These are phyloP conservation scores for Pythium coloratum DNA, from an alignment of 352 stramenopile species.

Conservation along the genomic window DNA sequence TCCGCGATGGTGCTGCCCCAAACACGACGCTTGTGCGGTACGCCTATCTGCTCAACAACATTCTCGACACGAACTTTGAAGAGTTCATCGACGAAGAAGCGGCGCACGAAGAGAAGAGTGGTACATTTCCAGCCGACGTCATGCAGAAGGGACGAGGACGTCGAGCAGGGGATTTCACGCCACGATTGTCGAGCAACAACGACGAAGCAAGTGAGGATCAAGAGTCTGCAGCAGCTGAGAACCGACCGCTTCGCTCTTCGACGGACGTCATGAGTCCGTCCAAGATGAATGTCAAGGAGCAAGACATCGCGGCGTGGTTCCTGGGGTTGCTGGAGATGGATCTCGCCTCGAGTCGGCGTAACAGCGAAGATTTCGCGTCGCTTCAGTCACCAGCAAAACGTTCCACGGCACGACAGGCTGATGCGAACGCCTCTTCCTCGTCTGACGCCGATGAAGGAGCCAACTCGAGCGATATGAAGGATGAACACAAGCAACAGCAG, in stretches of 20 bases:
- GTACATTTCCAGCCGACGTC: background rate
- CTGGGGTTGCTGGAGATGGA: constrained; percentile 65
- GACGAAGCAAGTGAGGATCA: constrained; percentile 8
- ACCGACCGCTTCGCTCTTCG: background rate
- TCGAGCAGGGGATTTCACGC: background rate
- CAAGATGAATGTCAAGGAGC: constrained; percentile 49
- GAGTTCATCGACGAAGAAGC: constrained; percentile 38
- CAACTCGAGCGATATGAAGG: background rate
- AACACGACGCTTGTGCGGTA: constrained; percentile 74
- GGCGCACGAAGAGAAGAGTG: background rate
- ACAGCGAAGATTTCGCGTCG: constrained; percentile 27
- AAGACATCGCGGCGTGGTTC: constrained; percentile 74
- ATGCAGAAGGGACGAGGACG: background rate
- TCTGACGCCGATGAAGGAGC: constrained; percentile 10
- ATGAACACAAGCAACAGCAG: constrained; percentile 29
- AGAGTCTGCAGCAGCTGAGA: background rate
- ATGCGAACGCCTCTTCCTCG: background rate
- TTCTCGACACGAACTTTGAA: constrained; percentile 75
- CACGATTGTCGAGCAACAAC: constrained; percentile 3
- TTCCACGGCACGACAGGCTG: background rate
- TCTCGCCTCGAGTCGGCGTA: constrained; percentile 31
- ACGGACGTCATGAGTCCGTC: constrained; percentile 25
- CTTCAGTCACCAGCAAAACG: background rate
- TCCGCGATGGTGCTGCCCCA: constrained; percentile 54
- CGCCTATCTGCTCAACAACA: constrained; percentile 53